These are phyloP conservation scores for Tulasnella calospora DNA, from an alignment of 768 basidiomycete genomes.

Conservation along the genomic window DNA sequence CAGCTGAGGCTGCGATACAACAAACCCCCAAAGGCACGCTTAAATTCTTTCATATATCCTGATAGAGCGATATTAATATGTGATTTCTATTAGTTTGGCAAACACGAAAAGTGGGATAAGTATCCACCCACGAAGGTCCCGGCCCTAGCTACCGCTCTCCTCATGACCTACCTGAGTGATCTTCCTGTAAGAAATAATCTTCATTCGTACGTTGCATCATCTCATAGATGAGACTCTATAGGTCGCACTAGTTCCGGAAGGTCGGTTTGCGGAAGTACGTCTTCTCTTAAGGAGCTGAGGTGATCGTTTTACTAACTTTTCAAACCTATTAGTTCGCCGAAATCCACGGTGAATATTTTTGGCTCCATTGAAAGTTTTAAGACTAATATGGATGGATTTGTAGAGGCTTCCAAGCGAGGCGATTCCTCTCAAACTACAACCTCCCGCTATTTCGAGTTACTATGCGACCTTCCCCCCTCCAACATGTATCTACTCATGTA, in stretches of 20 bases:
- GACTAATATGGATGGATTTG: background rate
- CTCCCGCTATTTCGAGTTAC: slow-evolving; percentile 9
- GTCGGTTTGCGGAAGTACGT: background rate
- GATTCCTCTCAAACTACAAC: background rate
- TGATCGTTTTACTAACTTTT: background rate
- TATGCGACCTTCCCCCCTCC: slow-evolving; percentile 5
- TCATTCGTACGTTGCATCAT: no score
- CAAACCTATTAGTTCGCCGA: background rate
- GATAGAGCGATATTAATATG: background rate
- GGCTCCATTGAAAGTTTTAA: background rate
- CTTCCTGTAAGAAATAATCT: background rate
- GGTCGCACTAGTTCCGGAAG: background rate
- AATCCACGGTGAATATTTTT: background rate
- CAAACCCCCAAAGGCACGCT: background rate
- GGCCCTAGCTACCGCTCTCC: background rate
- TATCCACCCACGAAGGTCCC: background rate
- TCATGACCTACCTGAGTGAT: background rate
- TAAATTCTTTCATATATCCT: background rate
- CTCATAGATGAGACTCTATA: background rate
- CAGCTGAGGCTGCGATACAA: background rate
- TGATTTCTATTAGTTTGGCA: background rate
- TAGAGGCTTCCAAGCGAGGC: background rate
- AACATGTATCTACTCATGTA: slow-evolving; percentile 12
- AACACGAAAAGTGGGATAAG: background rate
- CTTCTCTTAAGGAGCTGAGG: no score